phyloP scores from a whole-genome alignment of 306 rosid species.

The Rosa multiflora region DNA sequence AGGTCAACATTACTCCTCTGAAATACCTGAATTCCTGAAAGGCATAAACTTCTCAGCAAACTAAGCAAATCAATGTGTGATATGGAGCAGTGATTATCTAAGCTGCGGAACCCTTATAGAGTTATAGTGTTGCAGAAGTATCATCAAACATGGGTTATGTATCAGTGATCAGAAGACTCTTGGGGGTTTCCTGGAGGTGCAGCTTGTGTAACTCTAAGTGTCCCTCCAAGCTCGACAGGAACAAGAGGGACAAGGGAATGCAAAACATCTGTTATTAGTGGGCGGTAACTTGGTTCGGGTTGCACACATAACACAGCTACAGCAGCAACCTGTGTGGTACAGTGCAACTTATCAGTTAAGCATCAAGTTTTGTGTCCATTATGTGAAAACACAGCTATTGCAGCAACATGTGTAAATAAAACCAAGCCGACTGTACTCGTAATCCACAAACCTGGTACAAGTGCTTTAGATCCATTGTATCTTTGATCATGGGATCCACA shows the following conservation, averaged over 20 bases:
- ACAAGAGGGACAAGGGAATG: slow-evolving; percentile 93
- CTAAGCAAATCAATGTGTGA: slow-evolving; percentile 1
- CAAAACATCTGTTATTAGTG: slow-evolving; percentile 78
- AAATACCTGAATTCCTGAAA: not conserved
- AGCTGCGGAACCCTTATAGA: not conserved
- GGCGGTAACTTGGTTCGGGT: slow-evolving; percentile 92
- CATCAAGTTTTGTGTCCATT: not conserved
- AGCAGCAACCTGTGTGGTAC: slow-evolving; percentile 71
- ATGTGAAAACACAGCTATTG: not conserved
- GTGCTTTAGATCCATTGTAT: slow-evolving; percentile 85
- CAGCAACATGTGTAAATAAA: not conserved
- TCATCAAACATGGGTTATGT: slow-evolving; percentile 1
- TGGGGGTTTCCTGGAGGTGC: slow-evolving; percentile 14
- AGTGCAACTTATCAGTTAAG: not conserved
- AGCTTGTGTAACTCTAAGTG: slow-evolving; percentile 54
- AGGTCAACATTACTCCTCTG: slow-evolving; percentile 7
- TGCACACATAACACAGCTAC: slow-evolving; percentile 96
- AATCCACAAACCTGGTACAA: slow-evolving; percentile 69
- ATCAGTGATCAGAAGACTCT: slow-evolving; percentile 33
- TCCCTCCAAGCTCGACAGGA: slow-evolving; percentile 84
- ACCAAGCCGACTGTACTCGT: not conserved
- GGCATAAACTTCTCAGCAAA: slow-evolving; percentile 19
- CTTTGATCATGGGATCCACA: slow-evolving; percentile 72
- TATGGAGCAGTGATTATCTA: not conserved
- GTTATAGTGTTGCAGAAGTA: slow-evolving; percentile 15